Conservation (phyloP, 2,329 filamentous ascomycete genomes). For the Penicillium sp. region DNA sequence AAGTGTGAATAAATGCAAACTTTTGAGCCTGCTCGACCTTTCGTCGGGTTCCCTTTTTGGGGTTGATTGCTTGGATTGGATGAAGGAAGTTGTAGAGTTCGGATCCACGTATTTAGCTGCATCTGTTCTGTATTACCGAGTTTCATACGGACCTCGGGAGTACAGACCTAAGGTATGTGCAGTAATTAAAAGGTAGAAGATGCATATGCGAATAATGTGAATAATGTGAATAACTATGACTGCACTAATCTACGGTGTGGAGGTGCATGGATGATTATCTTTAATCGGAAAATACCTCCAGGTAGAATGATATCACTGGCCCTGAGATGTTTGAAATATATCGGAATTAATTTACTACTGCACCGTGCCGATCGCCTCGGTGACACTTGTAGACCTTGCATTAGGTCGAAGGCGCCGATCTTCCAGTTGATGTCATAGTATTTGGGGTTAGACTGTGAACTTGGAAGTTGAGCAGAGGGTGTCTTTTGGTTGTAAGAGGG, state of each 20-base stretch:
- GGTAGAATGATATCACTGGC: constrained; percentile 1
- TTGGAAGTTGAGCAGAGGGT: neutral
- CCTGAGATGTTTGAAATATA: neutral
- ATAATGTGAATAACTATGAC: neutral
- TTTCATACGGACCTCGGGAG: neutral
- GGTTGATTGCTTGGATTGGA: neutral
- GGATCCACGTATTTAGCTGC: neutral
- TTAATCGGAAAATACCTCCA: neutral
- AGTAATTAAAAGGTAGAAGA: neutral
- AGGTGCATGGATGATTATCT: neutral
- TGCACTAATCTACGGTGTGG: neutral
- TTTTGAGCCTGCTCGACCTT: neutral
- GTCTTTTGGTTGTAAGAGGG: neutral
- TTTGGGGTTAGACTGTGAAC: neutral
- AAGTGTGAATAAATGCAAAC: neutral
- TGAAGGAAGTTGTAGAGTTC: neutral
- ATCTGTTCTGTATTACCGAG: neutral
- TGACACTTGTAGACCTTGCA: neutral
- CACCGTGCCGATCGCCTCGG: neutral
- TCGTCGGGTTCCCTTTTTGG: neutral
- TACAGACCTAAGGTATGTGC: neutral
- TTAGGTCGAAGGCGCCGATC: neutral
- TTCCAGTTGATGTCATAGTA: neutral
- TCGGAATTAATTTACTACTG: neutral
- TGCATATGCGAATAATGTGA: neutral